Evolutionary conservation across 2,329 filamentous ascomycete species (phyloP).

Genomic region (Phialophora tarda): DNA sequence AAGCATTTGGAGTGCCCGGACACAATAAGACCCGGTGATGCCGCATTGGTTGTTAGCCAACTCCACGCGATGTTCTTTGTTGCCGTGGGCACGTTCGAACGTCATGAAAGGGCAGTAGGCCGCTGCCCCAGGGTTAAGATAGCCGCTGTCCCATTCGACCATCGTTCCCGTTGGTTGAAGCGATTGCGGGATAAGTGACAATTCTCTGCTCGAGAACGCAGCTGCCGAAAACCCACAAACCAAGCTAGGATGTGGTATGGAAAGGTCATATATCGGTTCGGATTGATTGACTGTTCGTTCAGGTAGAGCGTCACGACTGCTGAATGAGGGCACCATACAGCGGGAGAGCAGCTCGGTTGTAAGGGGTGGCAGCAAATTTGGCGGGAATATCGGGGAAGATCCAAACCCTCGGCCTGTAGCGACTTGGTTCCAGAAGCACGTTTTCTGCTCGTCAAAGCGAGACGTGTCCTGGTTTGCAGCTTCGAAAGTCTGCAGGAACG

Average conservation of each 20-base stretch:
- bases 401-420: constrained; percentile 32
- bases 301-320: constrained; percentile 32
- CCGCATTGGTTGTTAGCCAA: constrained; percentile 36
- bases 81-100: constrained; percentile 34
- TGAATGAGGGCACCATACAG: constrained; percentile 34
- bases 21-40: constrained; percentile 30
- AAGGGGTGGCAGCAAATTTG: constrained; percentile 34
- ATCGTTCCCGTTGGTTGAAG: constrained; percentile 32
- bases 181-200: constrained; percentile 30
- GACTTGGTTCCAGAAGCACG: constrained; percentile 30
- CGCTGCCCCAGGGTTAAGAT: constrained; percentile 25
- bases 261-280: constrained; percentile 32
- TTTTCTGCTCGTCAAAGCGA: constrained; percentile 30
- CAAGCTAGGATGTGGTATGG: constrained; percentile 29
- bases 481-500: constrained; percentile 28
- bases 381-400: constrained; percentile 34
- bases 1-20: constrained; percentile 32
- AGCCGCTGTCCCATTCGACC: constrained; percentile 33
- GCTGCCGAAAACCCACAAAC: constrained; percentile 33
- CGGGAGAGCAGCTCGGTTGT: constrained; percentile 29
- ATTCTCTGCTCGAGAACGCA: constrained; percentile 27
- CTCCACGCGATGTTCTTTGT: constrained; percentile 32
- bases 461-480: constrained; percentile 16
- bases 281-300: constrained; percentile 21
- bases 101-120: constrained; percentile 33